Evolutionary conservation across 352 stramenopile genomes (phyloP), one percentile per base, ranked within the genome.

Genomic region (Pythium periplocum): DNA sequence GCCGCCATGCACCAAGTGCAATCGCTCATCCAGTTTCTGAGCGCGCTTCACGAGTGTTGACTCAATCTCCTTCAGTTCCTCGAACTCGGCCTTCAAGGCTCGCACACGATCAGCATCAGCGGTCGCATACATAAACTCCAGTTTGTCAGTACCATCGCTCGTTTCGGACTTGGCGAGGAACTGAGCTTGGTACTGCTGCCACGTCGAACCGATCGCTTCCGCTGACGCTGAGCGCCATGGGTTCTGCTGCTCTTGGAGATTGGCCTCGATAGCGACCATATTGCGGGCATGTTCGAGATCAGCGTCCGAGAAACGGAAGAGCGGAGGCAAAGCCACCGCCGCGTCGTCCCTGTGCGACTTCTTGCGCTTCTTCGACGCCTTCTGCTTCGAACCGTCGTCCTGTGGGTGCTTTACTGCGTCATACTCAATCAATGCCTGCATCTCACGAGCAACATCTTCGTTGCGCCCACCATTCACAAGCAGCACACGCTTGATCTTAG

Each of bases 211-310:
- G 6, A 86, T 17, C 11, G 38, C 32, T 2, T 42, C 42, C 7
- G 55, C 3, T 6, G 70, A 49, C 39, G 51, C 36, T 2, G 46
- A 49, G 37, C 73, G 64, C 82, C 82, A 93, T 8, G 71, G 37
- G 44, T 81, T 68, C 7, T 47, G 38, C 2, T 36, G 17, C 5
- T 62, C 55, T 48, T 64, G 51, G 35, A 93, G 48, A 64, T 74
- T 90, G 36, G 78, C 78, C 57, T 94, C 84, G 45, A 94, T 78
- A n/a, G 81, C 59, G 31, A 94, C 68, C 70, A 91, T 83, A 61
- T 90, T 87, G 32, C 70, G 69, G 6, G 82, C 84, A 4, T 70
- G 64, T 45, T 82, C 70, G 39, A 94, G 64, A 9, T 83, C 72
- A n/a, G 62, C 73, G 43, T 94, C 82, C 1, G 73, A 67, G 44